phyloP scores from a whole-genome alignment of 2,329 filamentous ascomycete genomes.

The Pleomassaria siparia region DNA sequence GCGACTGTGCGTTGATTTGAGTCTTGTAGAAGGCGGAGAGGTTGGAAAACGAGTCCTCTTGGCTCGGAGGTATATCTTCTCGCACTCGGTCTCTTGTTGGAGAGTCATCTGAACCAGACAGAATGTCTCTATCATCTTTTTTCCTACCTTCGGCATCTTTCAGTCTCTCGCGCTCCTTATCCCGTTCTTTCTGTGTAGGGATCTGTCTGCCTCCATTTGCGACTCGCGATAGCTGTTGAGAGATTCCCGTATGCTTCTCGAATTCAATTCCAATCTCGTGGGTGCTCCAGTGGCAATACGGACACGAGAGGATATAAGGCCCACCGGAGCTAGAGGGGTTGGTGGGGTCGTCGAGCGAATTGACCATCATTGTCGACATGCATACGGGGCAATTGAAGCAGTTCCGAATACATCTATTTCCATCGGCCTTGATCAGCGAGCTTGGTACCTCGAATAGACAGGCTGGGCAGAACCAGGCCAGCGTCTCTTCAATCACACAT shows the following conservation, averaged over 20 bases:
- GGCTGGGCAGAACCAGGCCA: constrained; percentile 92
- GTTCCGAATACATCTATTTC: constrained; percentile 92
- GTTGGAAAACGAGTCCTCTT: constrained; percentile 72
- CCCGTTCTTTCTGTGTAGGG: constrained; percentile 43
- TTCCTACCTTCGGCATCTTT: constrained; percentile 30
- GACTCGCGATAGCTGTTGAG: constrained; percentile 73
- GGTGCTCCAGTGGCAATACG: constrained; percentile 91
- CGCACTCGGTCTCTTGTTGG: constrained; percentile 10
- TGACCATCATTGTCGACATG: constrained; percentile 75
- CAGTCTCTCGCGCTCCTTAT: constrained; percentile 42
- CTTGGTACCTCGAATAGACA: constrained; percentile 96
- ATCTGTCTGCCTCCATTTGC: constrained; percentile 52
- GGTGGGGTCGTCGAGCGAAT: constrained; percentile 61
- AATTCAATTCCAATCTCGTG: constrained; percentile 88
- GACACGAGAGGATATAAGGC: constrained; percentile 80
- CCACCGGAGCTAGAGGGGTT: constrained; percentile 43
- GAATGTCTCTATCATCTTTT: constrained; percentile 17
- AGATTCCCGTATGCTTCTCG: constrained; percentile 84
- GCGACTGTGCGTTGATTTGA: constrained; percentile 63
- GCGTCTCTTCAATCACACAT: constrained; percentile 90
- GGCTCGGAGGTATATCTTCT: constrained; percentile 48
- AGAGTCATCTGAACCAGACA: constrained; percentile 22
- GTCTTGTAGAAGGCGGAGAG: constrained; percentile 79
- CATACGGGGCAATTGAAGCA: constrained; percentile 96
- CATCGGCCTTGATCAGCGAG: constrained; percentile 87